Percentiles rank a stretch among this genome's conserved stretches.
phyloP scores from a whole-genome alignment of 192 early-diverging fungal species.

The Radiomyces spectabilis region DNA sequence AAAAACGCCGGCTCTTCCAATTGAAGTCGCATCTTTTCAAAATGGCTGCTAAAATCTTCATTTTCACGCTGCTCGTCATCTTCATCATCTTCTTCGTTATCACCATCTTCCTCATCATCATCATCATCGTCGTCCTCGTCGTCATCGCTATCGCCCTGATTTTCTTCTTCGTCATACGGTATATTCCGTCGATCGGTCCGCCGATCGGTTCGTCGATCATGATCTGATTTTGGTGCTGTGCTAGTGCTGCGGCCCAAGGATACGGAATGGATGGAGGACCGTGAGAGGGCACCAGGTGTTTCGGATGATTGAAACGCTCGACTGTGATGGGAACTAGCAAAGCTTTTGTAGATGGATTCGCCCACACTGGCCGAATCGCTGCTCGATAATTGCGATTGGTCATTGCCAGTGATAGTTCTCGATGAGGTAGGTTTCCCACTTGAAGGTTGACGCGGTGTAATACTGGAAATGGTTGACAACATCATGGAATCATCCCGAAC shows the following conservation, averaged over 20 bases:
- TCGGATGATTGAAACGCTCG: neutral
- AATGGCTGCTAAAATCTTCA: slow-evolving; percentile 5
- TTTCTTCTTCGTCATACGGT: neutral
- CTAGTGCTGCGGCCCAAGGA: too few species aligned
- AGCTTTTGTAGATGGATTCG: neutral
- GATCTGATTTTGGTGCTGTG: too few species aligned
- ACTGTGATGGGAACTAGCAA: neutral
- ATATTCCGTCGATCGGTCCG: neutral
- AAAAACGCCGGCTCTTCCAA: slow-evolving; percentile 14
- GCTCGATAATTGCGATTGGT: too few species aligned
- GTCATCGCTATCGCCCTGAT: neutral
- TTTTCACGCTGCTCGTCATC: neutral
- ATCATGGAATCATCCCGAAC: too few species aligned
- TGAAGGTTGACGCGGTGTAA: too few species aligned
- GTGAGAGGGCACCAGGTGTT: neutral
- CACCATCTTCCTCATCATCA: neutral
- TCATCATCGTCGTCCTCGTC: slow-evolving; percentile 1
- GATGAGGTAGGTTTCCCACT: too few species aligned
- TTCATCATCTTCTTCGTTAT: neutral
- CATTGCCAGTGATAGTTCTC: too few species aligned
- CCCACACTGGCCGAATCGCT: neutral
- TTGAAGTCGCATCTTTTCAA: slow-evolving; percentile 2
- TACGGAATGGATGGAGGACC: too few species aligned
- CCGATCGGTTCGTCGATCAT: too few species aligned
- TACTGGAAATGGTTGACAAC: too few species aligned